Evolutionary conservation across 1,139 yeast species (phyloP), one percentile per base, ranked within the genome.

Genomic region (Blastobotrys raffinosifermentans): DNA sequence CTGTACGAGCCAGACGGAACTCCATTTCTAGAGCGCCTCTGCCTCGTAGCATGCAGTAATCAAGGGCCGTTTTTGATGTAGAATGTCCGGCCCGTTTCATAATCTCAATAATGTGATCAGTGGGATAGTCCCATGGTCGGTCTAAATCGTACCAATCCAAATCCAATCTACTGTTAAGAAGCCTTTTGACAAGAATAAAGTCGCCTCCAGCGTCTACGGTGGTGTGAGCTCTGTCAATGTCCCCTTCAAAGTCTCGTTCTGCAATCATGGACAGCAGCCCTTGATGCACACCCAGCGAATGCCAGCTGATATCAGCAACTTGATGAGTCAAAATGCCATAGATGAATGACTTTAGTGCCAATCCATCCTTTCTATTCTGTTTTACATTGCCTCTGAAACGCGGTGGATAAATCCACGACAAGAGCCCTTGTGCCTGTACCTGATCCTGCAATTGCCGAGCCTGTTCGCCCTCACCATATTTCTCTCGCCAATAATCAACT

Each of bases 221-320:
- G 4, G 59, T 46, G 49, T 77, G 84, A 0, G 82, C 81, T 2
- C 53, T 49, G 2, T 57, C 54, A 8, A 50, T 46, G 40, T 70
- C 66, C 0, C 75, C 77, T 37, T 58, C 63, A 48, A 75, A 75
- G 40, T 77, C 83, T 32, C 64, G 50, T 19, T 56, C 61, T 0
- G 75, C 65, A 41, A 77, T 47, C 49, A 67, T 67, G 22, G 63
- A 52, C 23, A 77, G 54, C 13, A 77, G 48, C 0, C 84, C 83
- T 50, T 75, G 73, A 9, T 62, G 54, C 15, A 70, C 49, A 2
- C 74, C 66, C 13, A 77, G 54, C 0, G 81, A 75, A 51, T 77
- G 84, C 84, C 83, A 77, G 17, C 77, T 63, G 0, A 75, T 69
- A 45, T 77, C 83, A 1, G 77, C 64, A 0, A 75, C 64, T 44